Evolutionary conservation across 768 basidiomycete species (phyloP), one percentile per base, ranked within the genome.

Genomic region (Lactifluus rugatus): DNA sequence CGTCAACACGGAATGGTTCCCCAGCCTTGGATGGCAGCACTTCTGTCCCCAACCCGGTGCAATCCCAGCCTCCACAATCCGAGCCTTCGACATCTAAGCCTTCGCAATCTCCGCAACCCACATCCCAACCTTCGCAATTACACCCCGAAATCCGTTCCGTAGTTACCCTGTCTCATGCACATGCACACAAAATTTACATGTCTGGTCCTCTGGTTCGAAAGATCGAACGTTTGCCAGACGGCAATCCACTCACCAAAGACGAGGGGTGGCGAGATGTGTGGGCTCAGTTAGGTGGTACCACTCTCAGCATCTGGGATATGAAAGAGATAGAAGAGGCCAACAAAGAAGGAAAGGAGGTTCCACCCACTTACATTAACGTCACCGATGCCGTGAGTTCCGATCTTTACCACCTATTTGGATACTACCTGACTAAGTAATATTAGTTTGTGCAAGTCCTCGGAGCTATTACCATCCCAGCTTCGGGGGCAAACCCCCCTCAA

Each of bases 291-390:
- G 85, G 88, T 50, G 93, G 92, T 4, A 92, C 89, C 5, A 93
- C 88, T 21, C 77, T 94, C 64, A 91, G 89, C 65, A 77, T 93
- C 44, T 94, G 92, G 92, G 89, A 92, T 68, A 93, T 93, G 87
- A 82, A 80, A 66, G 81, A 86, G 65, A 84, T 94, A 56, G 84
- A 92, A 62, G 87, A 86, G 67, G 92, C 92, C 2, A 90, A 82
- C 64, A 82, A 80, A 65, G 76, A 83, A 65, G 89, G 89, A 16
- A 82, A 72, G 62, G 87, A 93, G 72, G 89, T 91, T 1, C 91
- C 92, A 14, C 92, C 92, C 6, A 76, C 82, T 1, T 94, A 93
- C 70, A 77, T 92, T 66, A 94, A 94, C 69, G 81, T 86, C 47
- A 91, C 88, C 4, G 93, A 94, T 72, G 87, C 89, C 46, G 89